phyloP scores from a whole-genome alignment of 441 rosid genomes.

The Gossypium davidsonii region DNA sequence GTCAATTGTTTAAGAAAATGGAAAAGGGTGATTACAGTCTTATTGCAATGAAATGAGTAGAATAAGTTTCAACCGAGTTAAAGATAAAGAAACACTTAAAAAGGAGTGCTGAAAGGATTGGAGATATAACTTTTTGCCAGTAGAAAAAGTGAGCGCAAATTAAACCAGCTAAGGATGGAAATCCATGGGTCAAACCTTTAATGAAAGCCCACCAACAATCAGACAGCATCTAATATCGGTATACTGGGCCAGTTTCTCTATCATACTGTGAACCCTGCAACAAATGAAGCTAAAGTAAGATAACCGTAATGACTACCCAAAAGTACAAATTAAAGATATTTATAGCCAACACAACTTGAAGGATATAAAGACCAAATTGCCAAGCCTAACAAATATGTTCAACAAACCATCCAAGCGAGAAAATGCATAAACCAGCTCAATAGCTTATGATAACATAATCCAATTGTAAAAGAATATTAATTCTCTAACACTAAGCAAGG shows the following conservation, averaged over 20 bases:
- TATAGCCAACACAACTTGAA: not conserved
- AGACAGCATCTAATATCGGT: slow-evolving; percentile 86
- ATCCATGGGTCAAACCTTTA: slow-evolving; percentile 47
- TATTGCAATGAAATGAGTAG: not conserved
- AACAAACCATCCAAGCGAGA: not conserved
- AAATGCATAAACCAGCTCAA: not conserved
- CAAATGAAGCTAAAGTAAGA: not conserved
- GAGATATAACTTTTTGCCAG: not conserved
- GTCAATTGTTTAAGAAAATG: not conserved
- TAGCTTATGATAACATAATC: not conserved
- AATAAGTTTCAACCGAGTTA: not conserved
- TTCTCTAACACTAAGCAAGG: not conserved
- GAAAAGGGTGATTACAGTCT: not conserved
- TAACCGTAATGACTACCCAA: not conserved
- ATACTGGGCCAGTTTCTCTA: slow-evolving; percentile 76
- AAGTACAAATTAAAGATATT: not conserved
- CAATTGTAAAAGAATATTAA: not conserved
- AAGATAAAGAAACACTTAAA: slow-evolving; percentile 2
- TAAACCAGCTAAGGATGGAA: slow-evolving; percentile 5
- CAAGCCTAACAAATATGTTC: not conserved
- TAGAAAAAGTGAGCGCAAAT: slow-evolving; percentile 1
- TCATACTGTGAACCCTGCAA: slow-evolving; percentile 92
- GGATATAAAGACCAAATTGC: not conserved
- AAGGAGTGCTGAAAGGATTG: not conserved
- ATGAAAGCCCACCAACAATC: slow-evolving; percentile 88